phyloP scores from a whole-genome alignment of 805 yeast species.

The Blastobotrys mokoenaii region DNA sequence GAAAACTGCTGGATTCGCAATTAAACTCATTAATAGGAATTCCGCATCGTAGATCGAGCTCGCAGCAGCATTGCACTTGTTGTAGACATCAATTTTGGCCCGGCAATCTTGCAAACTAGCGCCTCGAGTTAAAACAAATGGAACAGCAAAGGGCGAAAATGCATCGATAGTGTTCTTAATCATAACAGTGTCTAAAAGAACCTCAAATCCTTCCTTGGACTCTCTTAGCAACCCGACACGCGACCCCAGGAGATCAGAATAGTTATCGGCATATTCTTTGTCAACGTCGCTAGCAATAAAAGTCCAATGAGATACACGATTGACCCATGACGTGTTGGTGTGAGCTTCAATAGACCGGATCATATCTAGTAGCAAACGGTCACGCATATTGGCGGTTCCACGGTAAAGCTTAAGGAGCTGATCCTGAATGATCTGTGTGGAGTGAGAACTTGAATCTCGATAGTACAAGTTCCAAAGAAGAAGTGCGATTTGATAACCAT shows the following conservation, averaged over 20 bases:
- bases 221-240: conserved; percentile 34
- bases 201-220: conserved; percentile 37
- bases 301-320: conserved; percentile 57
- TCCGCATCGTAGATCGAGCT: conserved; percentile 47
- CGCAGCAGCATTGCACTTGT: too few species aligned
- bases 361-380: conserved; percentile 49
- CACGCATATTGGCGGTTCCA: conserved; percentile 59
- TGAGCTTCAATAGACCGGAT: conserved; percentile 49
- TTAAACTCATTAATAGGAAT: conserved; percentile 51
- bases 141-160: too few species aligned
- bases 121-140: too few species aligned
- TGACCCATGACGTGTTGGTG: conserved; percentile 54
- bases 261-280: conserved; percentile 31
- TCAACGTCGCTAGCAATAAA: conserved; percentile 40
- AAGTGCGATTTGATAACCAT: conserved; percentile 35
- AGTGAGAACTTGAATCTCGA: conserved; percentile 37
- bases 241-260: too few species aligned
- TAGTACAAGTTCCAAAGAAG: conserved; percentile 43
- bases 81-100: too few species aligned
- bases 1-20: conserved; percentile 42
- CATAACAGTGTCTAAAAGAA: conserved; percentile 40
- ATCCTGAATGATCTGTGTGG: conserved; percentile 41
- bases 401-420: conserved; percentile 44
- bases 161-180: conserved; percentile 30
- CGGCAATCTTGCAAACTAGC: too few species aligned